Percentiles rank a stretch among this genome's conserved stretches.
These are phyloP conservation scores for Lachancea nothofagi DNA, from an alignment of 805 yeast genomes.

Conservation along the genomic window DNA sequence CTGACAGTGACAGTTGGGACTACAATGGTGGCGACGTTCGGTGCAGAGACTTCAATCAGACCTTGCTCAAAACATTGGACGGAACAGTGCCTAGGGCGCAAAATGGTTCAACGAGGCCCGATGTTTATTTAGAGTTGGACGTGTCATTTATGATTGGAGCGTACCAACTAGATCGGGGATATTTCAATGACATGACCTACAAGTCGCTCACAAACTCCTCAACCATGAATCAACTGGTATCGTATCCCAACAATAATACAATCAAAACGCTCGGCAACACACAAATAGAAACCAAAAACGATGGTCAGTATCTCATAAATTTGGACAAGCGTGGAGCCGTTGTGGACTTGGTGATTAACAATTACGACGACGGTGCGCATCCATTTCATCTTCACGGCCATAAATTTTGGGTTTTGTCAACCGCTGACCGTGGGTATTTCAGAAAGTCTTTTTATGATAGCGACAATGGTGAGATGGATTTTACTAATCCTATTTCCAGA, in stretches of 20 bases:
- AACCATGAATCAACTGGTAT: conserved; percentile 14
- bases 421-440: conserved; percentile 25
- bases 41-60: conserved; percentile 28
- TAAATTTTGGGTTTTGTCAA: conserved; percentile 27
- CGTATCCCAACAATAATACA: conserved; percentile 10
- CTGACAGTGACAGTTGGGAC: conserved; percentile 12
- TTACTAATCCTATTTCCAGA: conserved; percentile 46
- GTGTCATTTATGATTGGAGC: conserved; percentile 26
- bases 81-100: conserved; percentile 17
- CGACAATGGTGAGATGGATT: conserved; percentile 39
- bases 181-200: conserved; percentile 25
- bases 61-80: conserved; percentile 19
- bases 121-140: conserved; percentile 18
- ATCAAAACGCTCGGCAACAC: conserved; percentile 9
- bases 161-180: conserved; percentile 23
- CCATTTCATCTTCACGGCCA: conserved; percentile 60
- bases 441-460: conserved; percentile 33
- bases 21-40: conserved; percentile 21
- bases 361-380: conserved; percentile 61
- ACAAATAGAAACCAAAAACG: conserved; percentile 15
- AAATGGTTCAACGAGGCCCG: conserved; percentile 17
- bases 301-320: conserved; percentile 19
- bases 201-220: conserved; percentile 17
- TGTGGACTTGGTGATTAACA: conserved; percentile 61
- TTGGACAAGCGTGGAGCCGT: conserved; percentile 29